Conservation (phyloP, 164 flowering plant genomes). For the Santalum album region DNA sequence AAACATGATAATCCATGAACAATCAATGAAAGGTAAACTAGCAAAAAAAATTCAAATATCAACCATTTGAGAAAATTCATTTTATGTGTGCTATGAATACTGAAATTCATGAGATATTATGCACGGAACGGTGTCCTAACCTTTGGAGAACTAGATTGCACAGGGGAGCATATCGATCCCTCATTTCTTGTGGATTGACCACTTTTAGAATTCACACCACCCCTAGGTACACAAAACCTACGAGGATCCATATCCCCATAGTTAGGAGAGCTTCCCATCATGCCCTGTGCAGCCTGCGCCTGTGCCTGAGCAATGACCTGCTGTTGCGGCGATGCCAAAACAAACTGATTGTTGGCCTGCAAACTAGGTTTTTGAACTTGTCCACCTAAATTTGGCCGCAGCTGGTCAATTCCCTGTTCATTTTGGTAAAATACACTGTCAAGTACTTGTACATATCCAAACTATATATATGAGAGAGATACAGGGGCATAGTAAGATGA, state of each 20-base stretch:
- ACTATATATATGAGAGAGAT: not conserved
- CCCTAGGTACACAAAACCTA: constrained; percentile 56
- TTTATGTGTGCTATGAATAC: not conserved
- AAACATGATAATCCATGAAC: no score
- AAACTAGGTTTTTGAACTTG: constrained; percentile 65
- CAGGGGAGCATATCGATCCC: constrained; percentile 76
- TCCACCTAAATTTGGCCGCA: constrained; percentile 51
- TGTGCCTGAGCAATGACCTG: constrained; percentile 72
- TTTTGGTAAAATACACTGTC: not conserved
- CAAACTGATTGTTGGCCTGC: constrained; percentile 54
- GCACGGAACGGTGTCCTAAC: constrained; percentile 18
- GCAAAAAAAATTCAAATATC: no score
- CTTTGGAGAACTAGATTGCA: constrained; percentile 75
- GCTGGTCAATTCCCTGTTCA: constrained; percentile 62
- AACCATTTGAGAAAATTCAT: no score
- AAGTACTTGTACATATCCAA: not conserved
- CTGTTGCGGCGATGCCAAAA: constrained; percentile 54
- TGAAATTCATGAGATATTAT: not conserved
- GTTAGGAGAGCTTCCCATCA: constrained; percentile 47
- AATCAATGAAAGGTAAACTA: no score
- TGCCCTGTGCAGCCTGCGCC: constrained; percentile 67
- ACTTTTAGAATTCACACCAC: constrained; percentile 54
- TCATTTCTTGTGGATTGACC: constrained; percentile 70
- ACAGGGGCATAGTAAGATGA: not conserved
- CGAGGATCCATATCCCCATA: constrained; percentile 62